Evolutionary conservation across 2,329 filamentous ascomycete species (phyloP), one percentile per base, ranked within the genome.

Genomic region (Pyrenophora seminiperda): DNA sequence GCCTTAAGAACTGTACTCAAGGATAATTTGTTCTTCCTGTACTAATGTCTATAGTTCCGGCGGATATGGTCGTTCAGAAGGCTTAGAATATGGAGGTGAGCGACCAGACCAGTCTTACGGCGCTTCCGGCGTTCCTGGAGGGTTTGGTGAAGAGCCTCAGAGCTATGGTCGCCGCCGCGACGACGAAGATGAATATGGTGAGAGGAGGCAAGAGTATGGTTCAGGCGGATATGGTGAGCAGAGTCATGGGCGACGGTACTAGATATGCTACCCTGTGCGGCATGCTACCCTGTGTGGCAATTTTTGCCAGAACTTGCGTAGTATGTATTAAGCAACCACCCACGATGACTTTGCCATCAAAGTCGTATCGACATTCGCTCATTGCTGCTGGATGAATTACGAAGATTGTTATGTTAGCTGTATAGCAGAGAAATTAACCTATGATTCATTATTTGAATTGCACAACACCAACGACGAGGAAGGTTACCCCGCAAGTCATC

Each of bases 161-260:
- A 15, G 39, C 22, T 48, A 53, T 41, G 52, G 57, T 14, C 42
- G 53, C 19, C 53, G 47, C 7, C 40, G 50, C 13, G 56, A 56
- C 7, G 56, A 56, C 14, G 56, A 55, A 9, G 52, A 53, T 24
- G 53, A 56, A 22, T 62, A 56, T 17, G 58, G 61, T 15, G 48
- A 53, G 19, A 34, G 53, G 13, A 56, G 57, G 38, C 57, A 62
- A 22, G 47, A 64, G 36, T 39, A 55, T 49, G 58, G 63, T 15
- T 60, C 53, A 19, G 54, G 51, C 14, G 41, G 41, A 36, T 59
- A 62, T 18, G 63, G 58, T 5, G 54, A 63, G 11, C 58, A 65
- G 32, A 53, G 58, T 2, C 64, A 62, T 41, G 56, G 46, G 31
- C 44, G 58, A 31, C 54, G 60, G 36, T 65, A 65, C 39, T 64